phyloP scores from a whole-genome alignment of 164 flowering plant species.

The Magnolia sinica region DNA sequence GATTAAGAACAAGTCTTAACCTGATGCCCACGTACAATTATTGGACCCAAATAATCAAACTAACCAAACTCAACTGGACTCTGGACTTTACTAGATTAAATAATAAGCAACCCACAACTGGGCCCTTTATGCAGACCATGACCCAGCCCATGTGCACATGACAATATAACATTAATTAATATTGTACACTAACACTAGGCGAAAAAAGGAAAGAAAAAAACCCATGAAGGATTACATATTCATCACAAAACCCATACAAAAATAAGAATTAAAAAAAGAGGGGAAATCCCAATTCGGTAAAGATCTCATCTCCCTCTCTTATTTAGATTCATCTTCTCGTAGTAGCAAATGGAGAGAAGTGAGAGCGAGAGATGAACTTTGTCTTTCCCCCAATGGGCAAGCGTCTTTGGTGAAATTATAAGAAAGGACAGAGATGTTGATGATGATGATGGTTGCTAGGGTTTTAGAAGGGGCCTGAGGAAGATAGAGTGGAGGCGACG shows the following conservation, averaged over 20 bases:
- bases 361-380: constrained; percentile 84
- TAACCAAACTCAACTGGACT: too few relatives aligned
- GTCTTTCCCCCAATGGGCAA: constrained; percentile 72
- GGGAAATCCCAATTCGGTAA: neutral
- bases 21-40: too few relatives aligned
- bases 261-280: neutral
- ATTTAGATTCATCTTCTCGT: constrained; percentile 71
- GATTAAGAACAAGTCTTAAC: too few relatives aligned
- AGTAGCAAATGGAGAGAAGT: constrained; percentile 67
- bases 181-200: too few relatives aligned
- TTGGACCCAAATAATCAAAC: too few relatives aligned
- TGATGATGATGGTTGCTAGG: constrained; percentile 22
- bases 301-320: constrained; percentile 7
- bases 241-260: too few relatives aligned
- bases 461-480: constrained; percentile 58
- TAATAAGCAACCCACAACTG: too few relatives aligned
- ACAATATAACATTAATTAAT: too few relatives aligned
- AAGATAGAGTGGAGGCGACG: constrained; percentile 71
- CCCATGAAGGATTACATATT: neutral
- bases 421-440: constrained; percentile 17
- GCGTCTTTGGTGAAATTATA: constrained; percentile 4
- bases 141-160: too few relatives aligned
- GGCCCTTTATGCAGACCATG: too few relatives aligned
- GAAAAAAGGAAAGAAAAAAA: too few relatives aligned
- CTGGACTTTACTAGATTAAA: too few relatives aligned